phyloP scores from a whole-genome alignment of 495 filamentous ascomycete species.

The Letharia columbiana region DNA sequence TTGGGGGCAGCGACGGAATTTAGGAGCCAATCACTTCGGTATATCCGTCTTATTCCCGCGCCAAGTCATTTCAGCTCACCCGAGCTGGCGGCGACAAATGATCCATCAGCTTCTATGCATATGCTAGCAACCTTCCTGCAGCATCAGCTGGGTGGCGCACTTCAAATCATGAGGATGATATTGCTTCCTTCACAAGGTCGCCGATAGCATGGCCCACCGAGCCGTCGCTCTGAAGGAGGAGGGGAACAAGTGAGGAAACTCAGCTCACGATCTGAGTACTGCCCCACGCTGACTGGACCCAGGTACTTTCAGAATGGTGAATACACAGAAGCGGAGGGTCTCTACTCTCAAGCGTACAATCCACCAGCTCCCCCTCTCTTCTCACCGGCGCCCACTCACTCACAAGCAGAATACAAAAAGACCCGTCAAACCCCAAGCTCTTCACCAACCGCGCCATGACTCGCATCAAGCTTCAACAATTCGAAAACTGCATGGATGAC shows the following conservation, averaged over 20 bases:
- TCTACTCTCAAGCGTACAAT: constrained; percentile 79
- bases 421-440: constrained; percentile 41
- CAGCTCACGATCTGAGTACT: background rate
- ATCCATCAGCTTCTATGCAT: constrained; percentile 11
- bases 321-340: constrained; percentile 62
- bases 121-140: constrained; percentile 1
- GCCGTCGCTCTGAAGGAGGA: constrained; percentile 45
- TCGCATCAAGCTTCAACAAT: constrained; percentile 60
- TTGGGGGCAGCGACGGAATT: background rate
- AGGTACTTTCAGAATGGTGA: constrained; percentile 59
- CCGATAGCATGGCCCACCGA: constrained; percentile 20
- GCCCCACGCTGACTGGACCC: background rate
- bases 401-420: constrained; percentile 39
- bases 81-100: background rate
- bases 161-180: background rate
- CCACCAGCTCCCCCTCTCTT: background rate
- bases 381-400: background rate
- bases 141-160: background rate
- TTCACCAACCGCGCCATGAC: constrained; percentile 86
- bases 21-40: background rate
- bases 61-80: background rate
- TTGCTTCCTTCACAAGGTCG: background rate
- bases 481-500: constrained; percentile 72
- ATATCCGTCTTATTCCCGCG: constrained; percentile 2
- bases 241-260: constrained; percentile 43